Evolutionary conservation across 306 rosid species (phyloP).

Genomic region (Cicer pinnatifidum): DNA sequence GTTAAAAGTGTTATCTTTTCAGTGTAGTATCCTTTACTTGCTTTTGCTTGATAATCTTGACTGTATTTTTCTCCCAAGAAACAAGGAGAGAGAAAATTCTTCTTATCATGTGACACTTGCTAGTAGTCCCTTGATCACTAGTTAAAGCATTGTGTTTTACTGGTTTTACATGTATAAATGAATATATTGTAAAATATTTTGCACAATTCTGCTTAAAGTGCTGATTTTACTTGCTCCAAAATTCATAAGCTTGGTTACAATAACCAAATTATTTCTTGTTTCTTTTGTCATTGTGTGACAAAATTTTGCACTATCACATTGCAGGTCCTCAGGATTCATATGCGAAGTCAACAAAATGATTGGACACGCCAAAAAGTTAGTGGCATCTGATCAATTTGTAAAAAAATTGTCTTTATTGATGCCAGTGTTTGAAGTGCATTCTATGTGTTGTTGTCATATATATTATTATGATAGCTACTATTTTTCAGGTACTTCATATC

Average conservation of each 20-base stretch:
- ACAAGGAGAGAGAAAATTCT: background rate
- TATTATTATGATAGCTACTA: background rate
- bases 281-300: constrained; percentile 3
- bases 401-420: background rate
- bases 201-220: background rate
- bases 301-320: constrained; percentile 40
- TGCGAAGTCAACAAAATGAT: constrained; percentile 55
- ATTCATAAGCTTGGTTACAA: background rate
- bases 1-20: background rate
- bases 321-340: constrained; percentile 66
- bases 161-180: constrained; percentile 1
- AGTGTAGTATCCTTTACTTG: background rate
- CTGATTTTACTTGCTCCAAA: background rate
- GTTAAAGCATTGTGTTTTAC: constrained; percentile 1
- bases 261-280: constrained; percentile 19
- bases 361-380: constrained; percentile 80
- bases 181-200: background rate
- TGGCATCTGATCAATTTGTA: background rate
- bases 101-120: background rate
- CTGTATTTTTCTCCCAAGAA: background rate
- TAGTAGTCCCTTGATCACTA: background rate
- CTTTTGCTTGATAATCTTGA: background rate
- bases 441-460: background rate
- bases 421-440: constrained; percentile 1
- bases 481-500: constrained; percentile 71